Conservation (phyloP, 495 filamentous ascomycete species). For the Talaromyces adpressus region DNA sequence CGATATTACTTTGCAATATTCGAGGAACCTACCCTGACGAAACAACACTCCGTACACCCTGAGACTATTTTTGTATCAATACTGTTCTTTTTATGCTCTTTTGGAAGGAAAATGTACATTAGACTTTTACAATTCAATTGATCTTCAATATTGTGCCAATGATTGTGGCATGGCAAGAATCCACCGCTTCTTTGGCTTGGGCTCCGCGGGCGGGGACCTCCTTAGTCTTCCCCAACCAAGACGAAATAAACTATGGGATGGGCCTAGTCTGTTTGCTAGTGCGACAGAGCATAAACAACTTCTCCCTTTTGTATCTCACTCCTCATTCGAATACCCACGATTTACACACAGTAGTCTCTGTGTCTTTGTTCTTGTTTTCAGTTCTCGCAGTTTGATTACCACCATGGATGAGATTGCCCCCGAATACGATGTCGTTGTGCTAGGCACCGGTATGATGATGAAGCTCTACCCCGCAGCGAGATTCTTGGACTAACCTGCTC, state of each 20-base stretch:
- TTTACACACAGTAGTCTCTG: neutral
- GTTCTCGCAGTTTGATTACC: conserved; percentile 6
- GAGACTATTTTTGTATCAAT: neutral
- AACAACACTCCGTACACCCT: neutral
- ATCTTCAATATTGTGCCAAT: neutral
- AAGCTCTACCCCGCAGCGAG: conserved; percentile 29
- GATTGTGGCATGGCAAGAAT: neutral
- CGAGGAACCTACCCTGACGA: neutral
- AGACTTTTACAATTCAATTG: neutral
- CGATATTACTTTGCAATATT: neutral
- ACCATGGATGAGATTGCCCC: conserved; percentile 93
- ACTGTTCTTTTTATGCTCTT: neutral
- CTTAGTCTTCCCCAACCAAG: neutral
- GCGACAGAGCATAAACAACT: neutral
- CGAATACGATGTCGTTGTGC: conserved; percentile 97
- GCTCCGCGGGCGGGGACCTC: neutral
- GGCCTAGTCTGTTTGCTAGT: neutral
- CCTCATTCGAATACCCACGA: neutral
- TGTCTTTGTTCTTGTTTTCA: neutral
- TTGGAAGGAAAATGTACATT: neutral
- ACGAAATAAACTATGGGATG: neutral
- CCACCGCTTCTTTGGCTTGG: neutral
- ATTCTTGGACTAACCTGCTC: conserved; percentile 28
- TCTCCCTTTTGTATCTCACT: neutral
- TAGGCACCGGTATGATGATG: conserved; percentile 71